Evolutionary conservation across 495 filamentous ascomycete genomes (phyloP), one percentile per base, ranked within the genome.

Genomic region (Poronia punctata): DNA sequence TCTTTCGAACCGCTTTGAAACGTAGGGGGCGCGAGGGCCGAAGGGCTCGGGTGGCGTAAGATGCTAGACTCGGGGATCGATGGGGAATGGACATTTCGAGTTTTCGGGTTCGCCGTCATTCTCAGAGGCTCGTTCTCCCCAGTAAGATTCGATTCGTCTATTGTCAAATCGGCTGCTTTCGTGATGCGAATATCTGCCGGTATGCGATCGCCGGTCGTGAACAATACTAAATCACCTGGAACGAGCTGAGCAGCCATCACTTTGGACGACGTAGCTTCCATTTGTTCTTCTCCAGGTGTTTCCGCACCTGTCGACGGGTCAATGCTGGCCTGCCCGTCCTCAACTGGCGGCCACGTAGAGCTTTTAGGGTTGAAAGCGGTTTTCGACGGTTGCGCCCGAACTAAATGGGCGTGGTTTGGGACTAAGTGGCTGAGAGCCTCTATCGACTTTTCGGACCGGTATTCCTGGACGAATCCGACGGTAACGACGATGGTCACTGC

Each of bases 181-280:
- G 89, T 97, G 33, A 99, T 95, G 25, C 92, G 82, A 42, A 99
- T 83, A 61, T 99, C 92, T 40, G 92, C 92, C 4, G 92, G 92
- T 48, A 99, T 92, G 20, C 93, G 84, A 54, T 99, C 92, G 30
- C 92, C 92, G 1, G 93, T 94, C 8, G 88, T 83, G 59, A 99
- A 96, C 5, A 93, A 61, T 15, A 99, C 86, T 39, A 97, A 53
- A 59, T 99, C 92, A 14, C 92, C 92, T 0, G 86, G 84, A 1
- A 99, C 92, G 7, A 99, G 67, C 50, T 93, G 83, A 16, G 74
- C 68, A 0, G 93, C 92, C 54, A 82, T 83, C 3, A 97, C 85
- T 27, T 86, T 95, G 16, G 72, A 82, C 7, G 87, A 85, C 2
- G 80, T 74, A 23, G 81, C 79, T 55, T 88, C 81, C 7, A 82